Base-by-base conservation (phyloP, 371 early-diverging fungal genomes). In the Conidiobolus incongruus region DNA sequence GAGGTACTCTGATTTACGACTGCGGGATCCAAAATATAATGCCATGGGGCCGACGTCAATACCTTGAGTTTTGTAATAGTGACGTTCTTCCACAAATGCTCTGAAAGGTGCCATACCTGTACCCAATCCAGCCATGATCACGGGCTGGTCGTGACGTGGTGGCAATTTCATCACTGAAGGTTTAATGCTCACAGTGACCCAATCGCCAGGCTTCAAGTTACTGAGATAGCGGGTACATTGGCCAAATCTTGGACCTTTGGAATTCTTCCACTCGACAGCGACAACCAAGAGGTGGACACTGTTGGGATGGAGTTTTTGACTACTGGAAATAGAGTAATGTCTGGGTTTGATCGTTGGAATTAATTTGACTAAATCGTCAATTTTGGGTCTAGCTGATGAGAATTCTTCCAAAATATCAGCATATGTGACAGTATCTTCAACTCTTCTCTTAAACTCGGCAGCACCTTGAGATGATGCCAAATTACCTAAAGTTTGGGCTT, bases 51-150 rank as follows among this genome's bases (percentile, higher is more conserved):
- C 93, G 17, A 90, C 79, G 13, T 77, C 56, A 28, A 64, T 63
- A 44, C 87, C 86, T 49, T 75, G 61, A 31, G 68, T 60, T 61
- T 74, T 75, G 47, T 69, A 67, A 56, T 75, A 62, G 8, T 75
- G 71, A 48, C 91, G 78, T 58, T 90, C 91, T 60, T 92, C 81
- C 54, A 92, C 80, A 48, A 92, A 92, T 1, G 90, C 91, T 47
- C 87, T 78, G 80, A 90, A 90, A 28, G 93, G 93, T 15, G 93
- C 93, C 86, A 92, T 89, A 50, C 93, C 93, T 5, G 93, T 92
- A 53, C 92, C 92, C 29, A 91, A 70, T 52, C 93, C 93, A 37
- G 91, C 81, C 87, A 92, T 90, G 54, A 90, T 77, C 20, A 92
- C 81, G 38, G 93, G 93, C 49, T 79, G 77, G 38, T 58, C 55